phyloP scores from a whole-genome alignment of 768 basidiomycete genomes.

The Phallus indusiatus region DNA sequence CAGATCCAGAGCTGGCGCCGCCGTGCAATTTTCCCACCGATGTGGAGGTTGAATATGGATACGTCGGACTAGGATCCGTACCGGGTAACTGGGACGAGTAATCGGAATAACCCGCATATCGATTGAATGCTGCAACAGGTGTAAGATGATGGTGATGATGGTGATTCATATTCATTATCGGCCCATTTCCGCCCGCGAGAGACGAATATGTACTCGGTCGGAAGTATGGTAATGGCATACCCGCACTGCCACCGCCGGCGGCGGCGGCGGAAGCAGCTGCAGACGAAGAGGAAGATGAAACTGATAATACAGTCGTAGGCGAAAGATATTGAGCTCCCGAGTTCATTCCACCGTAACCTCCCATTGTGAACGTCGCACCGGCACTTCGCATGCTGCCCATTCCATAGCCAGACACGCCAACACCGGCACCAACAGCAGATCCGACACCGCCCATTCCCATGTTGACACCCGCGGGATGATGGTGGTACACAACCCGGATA shows the following conservation, averaged over 20 bases:
- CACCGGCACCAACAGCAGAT: no score
- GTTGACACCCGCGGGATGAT: no score
- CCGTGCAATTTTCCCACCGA: no score
- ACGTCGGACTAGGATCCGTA: slow-evolving; percentile 19
- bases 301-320: slow-evolving; percentile 10
- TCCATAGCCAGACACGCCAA: no score
- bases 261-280: not conserved
- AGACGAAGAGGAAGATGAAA: slow-evolving; percentile 1
- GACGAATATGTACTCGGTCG: not conserved
- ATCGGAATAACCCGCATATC: slow-evolving; percentile 59
- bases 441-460: not conserved
- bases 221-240: no score
- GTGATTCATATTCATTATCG: not conserved
- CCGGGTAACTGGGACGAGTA: slow-evolving; percentile 58
- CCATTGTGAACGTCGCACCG: no score
- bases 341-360: no score
- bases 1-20: no score
- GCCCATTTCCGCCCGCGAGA: slow-evolving; percentile 1
- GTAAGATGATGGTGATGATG: no score
- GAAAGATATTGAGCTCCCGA: not conserved
- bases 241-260: not conserved
- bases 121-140: slow-evolving; percentile 54
- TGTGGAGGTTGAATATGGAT: no score
- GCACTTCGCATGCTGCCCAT: no score
- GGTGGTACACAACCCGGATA: not conserved